Conservation (phyloP, 2,329 filamentous ascomycete genomes). For the Fusarium tjaetaba region DNA sequence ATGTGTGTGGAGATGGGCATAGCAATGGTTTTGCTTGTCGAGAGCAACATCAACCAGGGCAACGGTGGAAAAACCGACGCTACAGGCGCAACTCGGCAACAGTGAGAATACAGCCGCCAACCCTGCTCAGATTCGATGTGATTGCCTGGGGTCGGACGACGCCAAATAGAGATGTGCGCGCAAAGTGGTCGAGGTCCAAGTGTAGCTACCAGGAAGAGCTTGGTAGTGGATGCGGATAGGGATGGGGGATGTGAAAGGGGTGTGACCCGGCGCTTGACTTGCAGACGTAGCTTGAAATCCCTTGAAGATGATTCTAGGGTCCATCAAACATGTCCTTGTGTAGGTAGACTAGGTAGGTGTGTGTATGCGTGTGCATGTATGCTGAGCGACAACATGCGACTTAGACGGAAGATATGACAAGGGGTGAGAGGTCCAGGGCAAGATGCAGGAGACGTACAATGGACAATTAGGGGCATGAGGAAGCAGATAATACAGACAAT, state of each 20-base stretch:
- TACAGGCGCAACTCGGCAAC: slow-evolving; percentile 38
- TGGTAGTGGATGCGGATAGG: slow-evolving; percentile 39
- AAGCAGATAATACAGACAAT: not conserved
- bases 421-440: slow-evolving; percentile 6
- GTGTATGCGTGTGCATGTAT: slow-evolving; percentile 27
- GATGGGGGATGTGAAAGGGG: slow-evolving; percentile 43
- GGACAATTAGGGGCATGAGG: slow-evolving; percentile 4
- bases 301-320: slow-evolving; percentile 37
- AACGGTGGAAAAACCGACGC: slow-evolving; percentile 23
- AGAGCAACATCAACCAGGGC: slow-evolving; percentile 18
- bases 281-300: slow-evolving; percentile 44
- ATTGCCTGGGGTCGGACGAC: slow-evolving; percentile 40
- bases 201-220: slow-evolving; percentile 35
- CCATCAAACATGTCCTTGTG: slow-evolving; percentile 17
- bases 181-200: slow-evolving; percentile 34
- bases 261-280: slow-evolving; percentile 48
- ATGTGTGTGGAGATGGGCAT: slow-evolving; percentile 35
- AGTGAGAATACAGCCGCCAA: slow-evolving; percentile 39
- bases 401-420: slow-evolving; percentile 15
- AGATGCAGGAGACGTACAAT: slow-evolving; percentile 20
- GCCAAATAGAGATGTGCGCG: slow-evolving; percentile 41
- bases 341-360: slow-evolving; percentile 1
- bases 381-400: slow-evolving; percentile 34
- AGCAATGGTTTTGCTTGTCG: slow-evolving; percentile 42
- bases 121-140: slow-evolving; percentile 38